Conservation (phyloP, 192 early-diverging fungal genomes). For the Entrophospora sp. region DNA sequence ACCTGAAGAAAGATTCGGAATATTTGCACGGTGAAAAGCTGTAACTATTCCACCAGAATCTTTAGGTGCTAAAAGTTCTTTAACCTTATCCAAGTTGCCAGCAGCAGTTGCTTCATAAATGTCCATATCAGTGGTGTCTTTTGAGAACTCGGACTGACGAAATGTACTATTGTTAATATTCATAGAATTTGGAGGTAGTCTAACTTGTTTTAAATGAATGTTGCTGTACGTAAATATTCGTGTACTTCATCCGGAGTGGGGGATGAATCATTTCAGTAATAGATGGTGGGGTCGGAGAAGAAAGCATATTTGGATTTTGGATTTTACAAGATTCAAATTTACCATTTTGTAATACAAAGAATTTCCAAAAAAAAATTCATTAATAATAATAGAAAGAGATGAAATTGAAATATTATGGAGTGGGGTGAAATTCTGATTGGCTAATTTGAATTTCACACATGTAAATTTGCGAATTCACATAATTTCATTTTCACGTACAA, state of each 20-base stretch:
- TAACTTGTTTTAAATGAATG: slow-evolving; percentile 39
- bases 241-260: slow-evolving; percentile 50
- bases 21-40: slow-evolving; percentile 19
- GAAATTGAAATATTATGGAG: too few species aligned
- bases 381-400: too few species aligned
- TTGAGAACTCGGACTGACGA: slow-evolving; percentile 12
- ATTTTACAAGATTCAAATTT: too few species aligned
- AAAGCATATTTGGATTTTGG: slow-evolving; percentile 1
- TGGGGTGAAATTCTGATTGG: too few species aligned
- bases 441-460: too few species aligned
- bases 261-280: slow-evolving; percentile 47
- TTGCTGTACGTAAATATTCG: slow-evolving; percentile 45
- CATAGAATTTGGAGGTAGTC: slow-evolving; percentile 25
- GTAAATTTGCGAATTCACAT: too few species aligned
- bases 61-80: slow-evolving; percentile 8
- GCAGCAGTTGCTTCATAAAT: slow-evolving; percentile 13
- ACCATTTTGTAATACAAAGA: too few species aligned
- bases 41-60: background rate
- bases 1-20: slow-evolving; percentile 32
- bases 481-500: too few species aligned
- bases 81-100: slow-evolving; percentile 7
- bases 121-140: background rate
- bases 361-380: too few species aligned
- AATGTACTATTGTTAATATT: too few species aligned
- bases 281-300: background rate